A percentile compares a stretch with the other conserved stretches of the same genome.
These are phyloP conservation scores for Leucosporidium scottii DNA, from an alignment of 768 basidiomycete species.

Conservation along the genomic window DNA sequence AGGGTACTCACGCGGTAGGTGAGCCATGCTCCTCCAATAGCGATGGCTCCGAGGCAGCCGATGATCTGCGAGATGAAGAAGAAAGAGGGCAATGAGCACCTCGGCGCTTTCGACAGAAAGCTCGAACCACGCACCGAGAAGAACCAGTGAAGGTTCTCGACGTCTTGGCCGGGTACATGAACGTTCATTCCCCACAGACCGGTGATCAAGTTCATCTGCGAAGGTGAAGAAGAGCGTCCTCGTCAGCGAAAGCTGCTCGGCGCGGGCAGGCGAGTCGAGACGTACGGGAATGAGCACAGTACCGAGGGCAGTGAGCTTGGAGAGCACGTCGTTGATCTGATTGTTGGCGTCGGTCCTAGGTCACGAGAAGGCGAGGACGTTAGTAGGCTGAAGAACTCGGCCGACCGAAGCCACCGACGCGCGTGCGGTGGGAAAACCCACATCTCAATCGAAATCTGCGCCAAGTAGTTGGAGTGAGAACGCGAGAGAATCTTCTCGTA, in stretches of 20 bases:
- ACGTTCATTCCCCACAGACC: slow-evolving; percentile 86
- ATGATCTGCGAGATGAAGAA: slow-evolving; percentile 9
- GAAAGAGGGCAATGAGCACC: too few relatives aligned
- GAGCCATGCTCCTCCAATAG: slow-evolving; percentile 27
- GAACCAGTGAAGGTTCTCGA: slow-evolving; percentile 49
- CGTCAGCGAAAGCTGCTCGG: too few relatives aligned
- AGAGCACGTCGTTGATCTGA: slow-evolving; percentile 97
- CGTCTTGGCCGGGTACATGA: slow-evolving; percentile 79
- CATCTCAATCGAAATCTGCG: slow-evolving; percentile 99
- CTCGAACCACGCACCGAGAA: slow-evolving; percentile 38
- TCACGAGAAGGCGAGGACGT: neutral
- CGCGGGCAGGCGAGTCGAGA: neutral
- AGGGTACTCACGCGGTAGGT: slow-evolving; percentile 19
- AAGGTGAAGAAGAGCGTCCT: slow-evolving; percentile 16
- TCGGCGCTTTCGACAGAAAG: too few relatives aligned
- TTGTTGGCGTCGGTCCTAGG: slow-evolving; percentile 74
- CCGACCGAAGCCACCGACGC: neutral
- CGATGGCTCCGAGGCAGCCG: slow-evolving; percentile 25
- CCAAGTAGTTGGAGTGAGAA: slow-evolving; percentile 97
- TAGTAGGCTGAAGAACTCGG: too few relatives aligned
- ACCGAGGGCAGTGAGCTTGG: slow-evolving; percentile 93
- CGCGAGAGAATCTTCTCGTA: slow-evolving; percentile 99
- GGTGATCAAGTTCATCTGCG: slow-evolving; percentile 69
- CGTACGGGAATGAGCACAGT: slow-evolving; percentile 89
- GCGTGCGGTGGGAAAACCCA: slow-evolving; percentile 44